Base-by-base conservation (phyloP, 805 yeast genomes). In the Saccharomycopsis fodiens region DNA sequence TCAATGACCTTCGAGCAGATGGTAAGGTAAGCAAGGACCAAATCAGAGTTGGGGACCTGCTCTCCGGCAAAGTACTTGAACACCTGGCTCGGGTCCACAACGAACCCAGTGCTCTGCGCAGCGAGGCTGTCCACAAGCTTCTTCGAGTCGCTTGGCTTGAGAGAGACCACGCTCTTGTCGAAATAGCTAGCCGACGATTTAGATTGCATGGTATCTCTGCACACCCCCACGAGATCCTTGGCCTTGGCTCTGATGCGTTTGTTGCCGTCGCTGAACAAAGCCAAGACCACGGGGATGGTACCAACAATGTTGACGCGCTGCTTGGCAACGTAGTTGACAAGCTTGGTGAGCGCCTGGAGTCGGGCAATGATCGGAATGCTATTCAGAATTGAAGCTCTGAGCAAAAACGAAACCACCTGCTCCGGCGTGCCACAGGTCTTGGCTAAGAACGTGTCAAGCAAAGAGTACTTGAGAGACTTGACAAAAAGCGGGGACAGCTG, bases 101-200 rank as follows among this genome's bases (percentile, higher is more conserved):
- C 62, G 45, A 74, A 68, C 46, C 73, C 78, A 6, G 65, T 60
- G 31, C 58, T 54, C 46, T 60, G 52, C 22, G 67, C 64, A 47
- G 65, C 50, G 36, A 79, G 56, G 5, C 62, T 61, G 13, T 59
- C 56, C 13, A 76, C 48, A 52, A 85, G 62, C 1, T 54, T 45
- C 17, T 61, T 61, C n/a, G 78, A 76, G 57, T 87, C 95, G 39
- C 74, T 74, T 31, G 87, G 82, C 19, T 81, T 64, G 21, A 85
- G 68, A 44, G 80, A 66, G 21, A 82, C 75, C 42, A 83, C 61
- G 15, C 68, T 64, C 10, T 65, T 55, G 2, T 74, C 67, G 10
- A 67, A 55, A 6, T 66, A 59, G 2, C 57, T 57, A 10, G 82
- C 87, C 51, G 74, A 70, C 10, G 42, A 20, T 20, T 39, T 42